Conservation (phyloP, 192 early-diverging fungal species). For the Linnemannia elongata region DNA sequence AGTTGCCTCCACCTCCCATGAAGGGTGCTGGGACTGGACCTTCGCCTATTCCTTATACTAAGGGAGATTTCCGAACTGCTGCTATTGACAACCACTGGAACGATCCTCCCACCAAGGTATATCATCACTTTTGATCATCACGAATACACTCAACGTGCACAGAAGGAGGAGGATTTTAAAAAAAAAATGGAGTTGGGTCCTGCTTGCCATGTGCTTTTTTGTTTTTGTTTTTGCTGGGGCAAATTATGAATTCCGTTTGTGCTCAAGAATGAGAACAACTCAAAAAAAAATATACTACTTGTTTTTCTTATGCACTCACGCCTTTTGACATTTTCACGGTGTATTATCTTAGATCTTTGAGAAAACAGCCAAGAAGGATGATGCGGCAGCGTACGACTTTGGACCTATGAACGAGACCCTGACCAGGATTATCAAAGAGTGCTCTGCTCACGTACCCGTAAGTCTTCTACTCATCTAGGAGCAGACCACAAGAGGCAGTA, state of each 20-base stretch:
- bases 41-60: constrained; percentile 37
- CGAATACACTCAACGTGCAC: too few species aligned
- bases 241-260: neutral
- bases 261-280: neutral
- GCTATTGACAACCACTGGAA: constrained; percentile 68
- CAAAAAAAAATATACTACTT: neutral
- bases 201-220: neutral
- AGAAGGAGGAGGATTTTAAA: too few species aligned
- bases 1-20: constrained; percentile 45
- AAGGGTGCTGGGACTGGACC: constrained; percentile 12
- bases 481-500: neutral
- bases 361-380: constrained; percentile 16
- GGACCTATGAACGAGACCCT: constrained; percentile 36
- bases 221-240: neutral
- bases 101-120: constrained; percentile 64
- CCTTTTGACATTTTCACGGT: neutral
- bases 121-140: neutral
- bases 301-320: neutral
- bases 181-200: neutral
- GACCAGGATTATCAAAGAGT: constrained; percentile 47
- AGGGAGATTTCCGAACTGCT: constrained; percentile 62
- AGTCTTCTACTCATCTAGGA: neutral
- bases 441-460: constrained; percentile 39
- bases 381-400: constrained; percentile 32
- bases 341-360: constrained; percentile 49